Conservation (phyloP, 345 rosid species). For the Rubroshorea leprosula region DNA sequence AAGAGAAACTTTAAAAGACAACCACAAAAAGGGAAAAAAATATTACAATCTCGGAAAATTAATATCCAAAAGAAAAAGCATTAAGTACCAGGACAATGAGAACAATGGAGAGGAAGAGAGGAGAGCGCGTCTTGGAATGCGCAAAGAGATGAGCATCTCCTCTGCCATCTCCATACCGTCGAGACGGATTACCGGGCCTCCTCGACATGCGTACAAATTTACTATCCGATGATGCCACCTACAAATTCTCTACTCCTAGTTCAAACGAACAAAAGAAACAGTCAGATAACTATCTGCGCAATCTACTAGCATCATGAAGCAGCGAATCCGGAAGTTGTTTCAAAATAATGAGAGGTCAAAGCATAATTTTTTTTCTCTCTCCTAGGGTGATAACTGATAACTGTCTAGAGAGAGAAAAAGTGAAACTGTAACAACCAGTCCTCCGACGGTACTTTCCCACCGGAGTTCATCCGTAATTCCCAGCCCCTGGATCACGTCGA, state of each 20-base stretch:
- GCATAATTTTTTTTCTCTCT: too few species aligned
- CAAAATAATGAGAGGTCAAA: too few species aligned
- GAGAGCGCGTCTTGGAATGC: slow-evolving; percentile 25
- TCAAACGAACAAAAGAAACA: neutral
- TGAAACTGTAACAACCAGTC: too few species aligned
- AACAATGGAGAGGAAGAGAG: slow-evolving; percentile 7
- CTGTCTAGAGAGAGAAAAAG: too few species aligned
- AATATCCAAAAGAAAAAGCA: neutral
- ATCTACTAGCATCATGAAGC: too few species aligned
- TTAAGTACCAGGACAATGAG: slow-evolving; percentile 25
- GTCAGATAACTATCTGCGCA: too few species aligned
- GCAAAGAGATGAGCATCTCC: slow-evolving; percentile 18
- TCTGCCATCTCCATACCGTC: slow-evolving; percentile 28
- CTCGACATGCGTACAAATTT: slow-evolving; percentile 25
- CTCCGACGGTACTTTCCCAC: too few species aligned
- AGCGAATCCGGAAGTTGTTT: too few species aligned
- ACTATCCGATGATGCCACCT: neutral
- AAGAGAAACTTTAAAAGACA: neutral
- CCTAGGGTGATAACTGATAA: too few species aligned
- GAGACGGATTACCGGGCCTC: slow-evolving; percentile 16
- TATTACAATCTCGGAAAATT: neutral
- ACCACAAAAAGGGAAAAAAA: neutral
- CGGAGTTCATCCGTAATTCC: too few species aligned
- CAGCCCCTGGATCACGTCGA: too few species aligned
- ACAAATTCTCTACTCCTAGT: neutral